A percentile compares a stretch with the other conserved stretches of the same genome.
Evolutionary conservation across 108 stramenopile species (phyloP).

Genomic region (Schizochytrium sp.): DNA sequence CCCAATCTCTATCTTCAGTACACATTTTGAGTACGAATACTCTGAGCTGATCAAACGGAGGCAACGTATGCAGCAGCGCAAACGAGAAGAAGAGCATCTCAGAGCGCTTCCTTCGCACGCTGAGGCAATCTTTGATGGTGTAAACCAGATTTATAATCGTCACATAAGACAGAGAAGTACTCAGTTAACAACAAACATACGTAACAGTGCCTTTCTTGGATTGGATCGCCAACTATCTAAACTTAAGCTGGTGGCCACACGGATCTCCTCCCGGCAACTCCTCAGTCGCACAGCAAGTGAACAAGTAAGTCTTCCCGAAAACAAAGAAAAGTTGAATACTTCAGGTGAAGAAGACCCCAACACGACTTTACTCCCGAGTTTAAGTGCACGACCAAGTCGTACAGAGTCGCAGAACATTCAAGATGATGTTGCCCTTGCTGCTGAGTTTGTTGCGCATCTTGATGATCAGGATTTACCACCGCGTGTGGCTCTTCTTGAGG

Average conservation of each 20-base stretch:
- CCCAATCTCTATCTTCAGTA: slow-evolving; percentile 64
- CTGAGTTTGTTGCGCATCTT: background rate
- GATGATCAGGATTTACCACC: background rate
- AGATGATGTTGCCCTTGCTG: background rate
- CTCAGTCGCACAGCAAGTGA: no score
- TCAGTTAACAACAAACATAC: no score
- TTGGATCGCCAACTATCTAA: background rate
- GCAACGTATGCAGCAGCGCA: background rate
- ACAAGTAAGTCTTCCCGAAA: no score
- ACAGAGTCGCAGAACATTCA: background rate
- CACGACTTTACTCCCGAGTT: no score
- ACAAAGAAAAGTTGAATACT: no score
- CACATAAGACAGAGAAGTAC: no score
- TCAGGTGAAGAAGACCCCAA: no score
- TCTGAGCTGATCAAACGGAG: slow-evolving; percentile 37
- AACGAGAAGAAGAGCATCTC: background rate
- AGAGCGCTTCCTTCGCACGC: no score
- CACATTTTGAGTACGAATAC: slow-evolving; percentile 63
- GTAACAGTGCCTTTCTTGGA: background rate
- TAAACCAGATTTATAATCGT: background rate
- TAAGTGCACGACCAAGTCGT: no score
- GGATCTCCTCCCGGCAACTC: no score
- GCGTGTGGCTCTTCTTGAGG: background rate
- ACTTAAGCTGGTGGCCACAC: background rate
- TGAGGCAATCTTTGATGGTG: no score